Base-by-base conservation (phyloP, 805 yeast species). In the Ogataea pilisensis region DNA sequence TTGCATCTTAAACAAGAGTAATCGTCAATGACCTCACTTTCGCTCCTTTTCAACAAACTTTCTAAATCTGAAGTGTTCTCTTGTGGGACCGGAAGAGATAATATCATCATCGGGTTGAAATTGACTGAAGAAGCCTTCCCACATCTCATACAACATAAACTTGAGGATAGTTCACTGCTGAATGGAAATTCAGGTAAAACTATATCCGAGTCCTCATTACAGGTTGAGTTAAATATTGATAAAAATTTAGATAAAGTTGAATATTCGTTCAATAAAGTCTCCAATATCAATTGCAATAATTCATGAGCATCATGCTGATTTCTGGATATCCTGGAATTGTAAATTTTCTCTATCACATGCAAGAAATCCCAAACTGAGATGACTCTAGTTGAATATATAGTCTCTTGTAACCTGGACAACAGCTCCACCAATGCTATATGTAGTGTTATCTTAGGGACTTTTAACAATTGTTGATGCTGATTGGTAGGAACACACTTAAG, bases 231-330 rank as follows among this genome's bases (percentile, higher is more conserved):
- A 11, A 22, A 22, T 22, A 8, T 22, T 11, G 26, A 8, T 22
- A 22, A 8, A 22, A 22, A 22, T 22, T 22, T 22, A 8, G 27
- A n/a, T 18, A 12, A 26, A 12, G 9, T 42, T 40, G 34, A 52
- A 49, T 75, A 70, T 56, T 91, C 97, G 40, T 71, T 72, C 37
- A 83, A 80, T 37, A 93, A 66, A 0, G 91, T 81, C 53, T 90
- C 95, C 18, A 91, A 65, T 17, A 90, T 71, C 38, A 87, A 63
- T 57, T 88, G 95, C 24, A 91, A 75, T 48, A 93, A 70, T 55
- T 91, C 99, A 53, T 93, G 97, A 0, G 98, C 96, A 65, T 91
- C 99, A 55, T 91, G 95, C 60, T 93, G 99, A 34, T 76, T 77
- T 27, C 84, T 67, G 2, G 95, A 81, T 21, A 93, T 81, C 48